Conservation (phyloP, 768 basidiomycete genomes). For the Mrakia blollopis region DNA sequence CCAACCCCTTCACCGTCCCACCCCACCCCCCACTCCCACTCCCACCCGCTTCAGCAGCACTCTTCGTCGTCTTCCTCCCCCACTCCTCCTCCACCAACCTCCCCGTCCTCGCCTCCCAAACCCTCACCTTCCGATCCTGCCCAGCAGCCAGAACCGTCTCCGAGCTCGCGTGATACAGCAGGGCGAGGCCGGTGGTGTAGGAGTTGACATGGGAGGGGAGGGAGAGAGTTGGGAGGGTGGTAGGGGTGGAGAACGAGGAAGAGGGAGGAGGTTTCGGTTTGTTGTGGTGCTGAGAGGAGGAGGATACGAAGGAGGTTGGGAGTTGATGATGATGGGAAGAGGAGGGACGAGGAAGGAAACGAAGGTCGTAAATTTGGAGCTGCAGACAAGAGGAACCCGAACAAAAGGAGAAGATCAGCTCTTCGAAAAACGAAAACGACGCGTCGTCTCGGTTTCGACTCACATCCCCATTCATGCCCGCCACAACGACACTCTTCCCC, state of each 20-base stretch:
- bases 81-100: not conserved
- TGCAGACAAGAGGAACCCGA: not conserved
- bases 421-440: not conserved
- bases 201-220: slow-evolving; percentile 22
- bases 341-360: slow-evolving; percentile 1
- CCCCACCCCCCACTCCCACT: not conserved
- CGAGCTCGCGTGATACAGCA: slow-evolving; percentile 15
- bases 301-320: not conserved
- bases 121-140: slow-evolving; percentile 12
- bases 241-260: not conserved
- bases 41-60: not conserved
- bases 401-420: not conserved
- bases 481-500: not conserved
- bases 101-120: slow-evolving; percentile 26
- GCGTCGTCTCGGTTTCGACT: not conserved
- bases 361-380: slow-evolving; percentile 25
- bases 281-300: not conserved
- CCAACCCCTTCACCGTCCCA: not conserved
- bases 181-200: slow-evolving; percentile 26
- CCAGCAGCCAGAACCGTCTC: slow-evolving; percentile 23
- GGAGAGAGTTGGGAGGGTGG: slow-evolving; percentile 1
- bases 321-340: not conserved
- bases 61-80: not conserved
- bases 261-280: not conserved
- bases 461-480: slow-evolving; percentile 29